Percentiles rank a stretch among this genome's conserved stretches.
phyloP scores from a whole-genome alignment of 2,329 filamentous ascomycete genomes.

The Claviceps quebecensis region DNA sequence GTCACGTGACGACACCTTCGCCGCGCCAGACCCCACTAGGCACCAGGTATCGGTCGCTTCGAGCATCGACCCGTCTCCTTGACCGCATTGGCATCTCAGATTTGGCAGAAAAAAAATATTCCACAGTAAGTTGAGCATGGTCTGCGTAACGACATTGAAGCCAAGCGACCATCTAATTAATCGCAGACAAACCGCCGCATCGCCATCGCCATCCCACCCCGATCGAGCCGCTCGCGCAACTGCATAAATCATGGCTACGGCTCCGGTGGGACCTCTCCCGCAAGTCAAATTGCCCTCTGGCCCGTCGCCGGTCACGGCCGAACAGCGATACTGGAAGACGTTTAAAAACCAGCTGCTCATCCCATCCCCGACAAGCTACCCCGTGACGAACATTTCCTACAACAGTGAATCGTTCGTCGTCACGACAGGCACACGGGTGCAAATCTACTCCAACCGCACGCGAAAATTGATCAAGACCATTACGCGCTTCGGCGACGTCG shows the following conservation, averaged over 20 bases:
- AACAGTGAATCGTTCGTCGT: constrained; percentile 70
- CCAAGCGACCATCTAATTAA: too few species aligned
- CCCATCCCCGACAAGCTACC: constrained; percentile 78
- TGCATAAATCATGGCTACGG: constrained; percentile 38
- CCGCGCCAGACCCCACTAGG: too few species aligned
- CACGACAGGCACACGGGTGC: constrained; percentile 84
- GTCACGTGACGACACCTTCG: too few species aligned
- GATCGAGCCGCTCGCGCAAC: too few species aligned
- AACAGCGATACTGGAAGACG: constrained; percentile 91
- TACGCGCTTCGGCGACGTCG: constrained; percentile 82
- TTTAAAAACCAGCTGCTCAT: constrained; percentile 88
- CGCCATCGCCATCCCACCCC: too few species aligned
- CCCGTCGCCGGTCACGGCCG: constrained; percentile 70
- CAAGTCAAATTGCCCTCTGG: constrained; percentile 73
- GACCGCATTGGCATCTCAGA: constrained; percentile 15
- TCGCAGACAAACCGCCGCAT: too few species aligned
- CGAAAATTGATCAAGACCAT: constrained; percentile 89
- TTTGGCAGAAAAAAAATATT: constrained; percentile 17
- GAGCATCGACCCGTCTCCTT: not conserved
- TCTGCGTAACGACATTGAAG: too few species aligned
- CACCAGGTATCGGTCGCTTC: too few species aligned
- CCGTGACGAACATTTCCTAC: constrained; percentile 81
- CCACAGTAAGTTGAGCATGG: constrained; percentile 3
- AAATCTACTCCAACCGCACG: constrained; percentile 85
- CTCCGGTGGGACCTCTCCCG: constrained; percentile 67